phyloP scores from a whole-genome alignment of 163 green algal genomes.

The Scenedesmus sp. region DNA sequence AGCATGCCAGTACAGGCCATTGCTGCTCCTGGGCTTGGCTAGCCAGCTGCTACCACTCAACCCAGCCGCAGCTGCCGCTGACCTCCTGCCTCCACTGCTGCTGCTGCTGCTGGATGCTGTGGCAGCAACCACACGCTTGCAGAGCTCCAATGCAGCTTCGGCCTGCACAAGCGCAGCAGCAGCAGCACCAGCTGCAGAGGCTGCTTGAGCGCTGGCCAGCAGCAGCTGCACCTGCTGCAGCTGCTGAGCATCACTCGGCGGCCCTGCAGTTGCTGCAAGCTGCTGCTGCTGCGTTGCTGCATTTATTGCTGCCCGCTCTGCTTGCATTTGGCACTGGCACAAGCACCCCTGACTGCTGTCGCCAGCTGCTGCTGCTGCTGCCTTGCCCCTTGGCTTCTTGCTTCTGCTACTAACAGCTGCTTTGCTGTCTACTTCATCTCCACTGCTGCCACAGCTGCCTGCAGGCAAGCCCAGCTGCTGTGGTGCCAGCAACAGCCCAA shows the following conservation, averaged over 20 bases:
- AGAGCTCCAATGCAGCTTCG: not conserved
- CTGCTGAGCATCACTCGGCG: not conserved
- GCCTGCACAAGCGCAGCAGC: not conserved
- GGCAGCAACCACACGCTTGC: not conserved
- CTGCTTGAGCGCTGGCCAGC: conserved; percentile 1
- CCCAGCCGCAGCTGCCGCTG: not conserved
- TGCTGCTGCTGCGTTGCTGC: not conserved
- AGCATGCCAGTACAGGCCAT: conserved; percentile 45
- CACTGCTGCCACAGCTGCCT: not conserved
- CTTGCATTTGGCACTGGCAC: not conserved
- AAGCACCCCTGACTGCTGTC: not conserved
- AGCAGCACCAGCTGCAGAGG: not conserved
- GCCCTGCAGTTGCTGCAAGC: not conserved
- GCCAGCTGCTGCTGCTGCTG: not conserved
- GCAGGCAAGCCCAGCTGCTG: not conserved
- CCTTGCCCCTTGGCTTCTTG: not conserved
- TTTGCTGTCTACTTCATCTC: too few species aligned
- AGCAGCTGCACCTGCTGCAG: conserved; percentile 11
- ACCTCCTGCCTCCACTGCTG: not conserved
- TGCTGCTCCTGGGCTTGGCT: not conserved
- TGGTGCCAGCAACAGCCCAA: conserved; percentile 10
- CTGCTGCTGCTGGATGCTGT: not conserved
- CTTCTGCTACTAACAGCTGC: not conserved
- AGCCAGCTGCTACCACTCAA: not conserved
- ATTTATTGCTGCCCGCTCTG: not conserved